phyloP scores from a whole-genome alignment of 495 filamentous ascomycete genomes.

The Annulohypoxylon nitens region DNA sequence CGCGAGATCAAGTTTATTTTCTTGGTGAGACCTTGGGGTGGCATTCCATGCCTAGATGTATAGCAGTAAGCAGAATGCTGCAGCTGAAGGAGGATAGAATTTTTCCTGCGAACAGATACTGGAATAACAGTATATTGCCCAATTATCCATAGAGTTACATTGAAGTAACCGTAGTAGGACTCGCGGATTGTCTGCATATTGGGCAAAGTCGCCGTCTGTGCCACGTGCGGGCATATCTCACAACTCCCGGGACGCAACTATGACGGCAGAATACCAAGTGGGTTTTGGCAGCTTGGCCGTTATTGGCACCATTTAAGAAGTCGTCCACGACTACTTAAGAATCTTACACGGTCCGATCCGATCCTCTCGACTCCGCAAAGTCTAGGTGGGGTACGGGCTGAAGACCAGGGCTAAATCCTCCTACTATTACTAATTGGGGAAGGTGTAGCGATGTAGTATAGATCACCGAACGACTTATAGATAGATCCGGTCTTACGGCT shows the following conservation, averaged over 20 bases:
- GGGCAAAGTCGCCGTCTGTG: slow-evolving; percentile 1
- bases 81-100: background rate
- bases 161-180: background rate
- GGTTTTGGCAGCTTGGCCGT: background rate
- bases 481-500: background rate
- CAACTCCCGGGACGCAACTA: background rate
- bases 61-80: background rate
- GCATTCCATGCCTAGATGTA: background rate
- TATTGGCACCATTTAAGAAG: background rate
- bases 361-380: background rate
- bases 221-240: slow-evolving; percentile 2
- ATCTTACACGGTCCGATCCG: background rate
- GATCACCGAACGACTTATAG: background rate
- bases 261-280: background rate
- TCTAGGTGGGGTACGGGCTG: background rate
- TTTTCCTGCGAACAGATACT: background rate
- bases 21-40: background rate
- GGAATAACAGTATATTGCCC: background rate
- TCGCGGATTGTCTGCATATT: background rate
- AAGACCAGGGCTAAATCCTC: background rate
- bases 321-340: background rate
- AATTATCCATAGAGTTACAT: background rate
- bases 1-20: background rate
- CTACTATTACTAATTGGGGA: background rate
- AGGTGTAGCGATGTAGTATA: background rate